These are phyloP conservation scores for Hydrangea macrophylla DNA, from an alignment of 148 eudicot genomes.

Conservation along the genomic window DNA sequence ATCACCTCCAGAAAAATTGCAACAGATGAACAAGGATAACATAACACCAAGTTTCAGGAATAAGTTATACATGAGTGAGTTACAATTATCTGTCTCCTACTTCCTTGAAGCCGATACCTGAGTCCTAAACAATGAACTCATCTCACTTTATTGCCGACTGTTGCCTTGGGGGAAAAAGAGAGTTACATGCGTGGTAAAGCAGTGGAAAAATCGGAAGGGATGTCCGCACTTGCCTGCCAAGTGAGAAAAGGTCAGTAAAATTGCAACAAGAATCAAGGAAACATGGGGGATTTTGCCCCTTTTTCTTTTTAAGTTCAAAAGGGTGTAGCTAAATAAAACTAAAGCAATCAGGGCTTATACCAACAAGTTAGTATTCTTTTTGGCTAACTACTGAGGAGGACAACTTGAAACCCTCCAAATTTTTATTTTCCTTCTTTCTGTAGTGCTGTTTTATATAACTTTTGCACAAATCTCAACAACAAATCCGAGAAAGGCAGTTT, in stretches of 20 bases:
- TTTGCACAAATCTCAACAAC: background rate
- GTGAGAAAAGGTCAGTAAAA: background rate
- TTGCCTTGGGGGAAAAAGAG: background rate
- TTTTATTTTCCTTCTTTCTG: background rate
- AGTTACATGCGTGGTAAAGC: slow-evolving; percentile 52
- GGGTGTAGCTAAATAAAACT: background rate
- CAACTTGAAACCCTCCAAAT: background rate
- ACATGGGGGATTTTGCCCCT: background rate
- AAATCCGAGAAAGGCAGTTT: background rate
- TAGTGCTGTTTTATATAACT: background rate
- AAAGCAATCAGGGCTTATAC: background rate
- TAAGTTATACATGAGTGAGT: background rate
- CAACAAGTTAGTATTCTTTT: no score
- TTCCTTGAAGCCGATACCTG: background rate
- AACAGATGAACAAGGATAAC: background rate
- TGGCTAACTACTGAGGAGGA: no score
- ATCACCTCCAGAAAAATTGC: no score
- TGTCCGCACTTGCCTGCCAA: slow-evolving; percentile 62
- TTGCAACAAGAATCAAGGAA: background rate
- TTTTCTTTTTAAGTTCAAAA: background rate
- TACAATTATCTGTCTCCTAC: background rate
- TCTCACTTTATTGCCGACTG: background rate
- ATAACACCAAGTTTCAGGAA: background rate
- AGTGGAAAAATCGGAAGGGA: slow-evolving; percentile 58
- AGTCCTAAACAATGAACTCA: background rate